A percentile compares a stretch with the other conserved stretches of the same genome.
These are phyloP conservation scores for Prunus mume DNA, from an alignment of 306 rosid species.

Conservation along the genomic window DNA sequence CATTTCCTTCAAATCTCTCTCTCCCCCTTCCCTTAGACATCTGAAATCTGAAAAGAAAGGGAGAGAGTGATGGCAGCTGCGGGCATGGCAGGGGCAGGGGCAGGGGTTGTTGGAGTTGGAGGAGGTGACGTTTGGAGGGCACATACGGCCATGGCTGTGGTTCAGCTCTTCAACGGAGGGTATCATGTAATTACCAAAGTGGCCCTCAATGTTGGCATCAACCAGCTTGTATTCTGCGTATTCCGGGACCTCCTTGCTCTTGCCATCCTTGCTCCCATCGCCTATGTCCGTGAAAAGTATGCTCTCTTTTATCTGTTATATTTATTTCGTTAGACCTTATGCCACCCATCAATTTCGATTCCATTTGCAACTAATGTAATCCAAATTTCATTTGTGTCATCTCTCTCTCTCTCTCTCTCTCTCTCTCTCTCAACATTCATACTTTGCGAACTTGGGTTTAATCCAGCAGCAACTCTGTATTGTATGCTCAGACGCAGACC, in stretches of 20 bases:
- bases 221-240: constrained; percentile 81
- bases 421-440: neutral
- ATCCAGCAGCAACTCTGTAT: neutral
- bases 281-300: constrained; percentile 76
- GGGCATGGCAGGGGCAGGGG: constrained; percentile 30
- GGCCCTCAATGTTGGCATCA: constrained; percentile 84
- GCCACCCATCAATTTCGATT: neutral
- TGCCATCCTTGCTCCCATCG: constrained; percentile 64
- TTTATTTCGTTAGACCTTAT: neutral
- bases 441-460: neutral
- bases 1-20: neutral
- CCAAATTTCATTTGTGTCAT: neutral
- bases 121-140: constrained; percentile 60
- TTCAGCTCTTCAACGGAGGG: constrained; percentile 77
- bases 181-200: constrained; percentile 92
- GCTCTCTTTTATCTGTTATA: constrained; percentile 5
- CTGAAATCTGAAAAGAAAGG: neutral
- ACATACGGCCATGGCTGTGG: constrained; percentile 68
- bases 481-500: neutral
- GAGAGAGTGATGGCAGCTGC: constrained; percentile 16
- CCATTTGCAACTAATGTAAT: neutral
- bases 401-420: neutral
- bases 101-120: constrained; percentile 18
- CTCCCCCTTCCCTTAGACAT: neutral
- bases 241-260: constrained; percentile 74